Percentiles rank a stretch among this genome's conserved stretches.
phyloP scores from a whole-genome alignment of 768 basidiomycete genomes.

The Amanita brunnescens region DNA sequence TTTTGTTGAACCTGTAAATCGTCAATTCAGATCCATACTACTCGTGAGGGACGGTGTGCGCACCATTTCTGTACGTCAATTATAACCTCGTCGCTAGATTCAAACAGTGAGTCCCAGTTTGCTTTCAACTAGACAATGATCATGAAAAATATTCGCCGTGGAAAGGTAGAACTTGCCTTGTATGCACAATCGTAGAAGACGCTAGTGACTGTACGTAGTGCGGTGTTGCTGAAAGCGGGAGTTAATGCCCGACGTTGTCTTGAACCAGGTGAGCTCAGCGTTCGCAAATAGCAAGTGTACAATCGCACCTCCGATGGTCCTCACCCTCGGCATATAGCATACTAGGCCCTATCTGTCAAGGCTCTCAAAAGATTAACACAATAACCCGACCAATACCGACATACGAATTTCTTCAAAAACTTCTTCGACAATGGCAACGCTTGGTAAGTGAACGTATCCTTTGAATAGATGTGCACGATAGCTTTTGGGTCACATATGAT shows the following conservation, averaged over 20 bases:
- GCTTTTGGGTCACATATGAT: slow-evolving; percentile 43
- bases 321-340: slow-evolving; percentile 35
- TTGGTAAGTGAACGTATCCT: slow-evolving; percentile 41
- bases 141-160: not conserved
- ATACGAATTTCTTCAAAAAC: slow-evolving; percentile 32
- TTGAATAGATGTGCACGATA: slow-evolving; percentile 38
- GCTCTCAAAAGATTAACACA: not conserved
- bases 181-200: slow-evolving; percentile 45
- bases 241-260: slow-evolving; percentile 37
- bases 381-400: slow-evolving; percentile 1
- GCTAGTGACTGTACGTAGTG: slow-evolving; percentile 15
- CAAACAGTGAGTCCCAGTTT: slow-evolving; percentile 21
- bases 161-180: slow-evolving; percentile 24
- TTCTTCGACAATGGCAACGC: slow-evolving; percentile 25
- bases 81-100: slow-evolving; percentile 17
- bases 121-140: slow-evolving; percentile 23
- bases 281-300: not conserved
- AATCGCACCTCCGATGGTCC: slow-evolving; percentile 32
- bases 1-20: slow-evolving; percentile 36
- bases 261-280: not conserved
- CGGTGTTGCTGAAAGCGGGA: not conserved
- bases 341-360: slow-evolving; percentile 30
- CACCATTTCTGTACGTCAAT: slow-evolving; percentile 45
- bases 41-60: slow-evolving; percentile 2
- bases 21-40: not conserved